These are phyloP conservation scores for Neodidymelliopsis sp. DNA, from an alignment of 2,329 filamentous ascomycete genomes.

Conservation along the genomic window DNA sequence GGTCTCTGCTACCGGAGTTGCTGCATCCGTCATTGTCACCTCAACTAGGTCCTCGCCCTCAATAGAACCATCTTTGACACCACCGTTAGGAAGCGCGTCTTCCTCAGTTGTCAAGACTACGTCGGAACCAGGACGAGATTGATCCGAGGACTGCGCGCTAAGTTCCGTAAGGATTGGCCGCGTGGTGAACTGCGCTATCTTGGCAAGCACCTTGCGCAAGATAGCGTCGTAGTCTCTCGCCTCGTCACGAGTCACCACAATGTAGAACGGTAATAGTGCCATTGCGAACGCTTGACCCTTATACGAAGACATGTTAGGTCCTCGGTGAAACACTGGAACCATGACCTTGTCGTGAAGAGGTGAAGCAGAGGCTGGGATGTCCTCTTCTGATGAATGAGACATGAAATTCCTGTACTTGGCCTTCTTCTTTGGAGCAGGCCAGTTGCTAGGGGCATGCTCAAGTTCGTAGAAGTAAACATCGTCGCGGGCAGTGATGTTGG, in stretches of 20 bases:
- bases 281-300: constrained; percentile 46
- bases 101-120: constrained; percentile 70
- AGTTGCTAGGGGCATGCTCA: constrained; percentile 80
- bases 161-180: constrained; percentile 67
- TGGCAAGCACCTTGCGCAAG: constrained; percentile 79
- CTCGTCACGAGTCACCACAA: constrained; percentile 78
- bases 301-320: constrained; percentile 44
- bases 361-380: constrained; percentile 64
- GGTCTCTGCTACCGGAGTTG: constrained; percentile 36
- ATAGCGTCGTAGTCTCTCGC: constrained; percentile 73
- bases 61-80: constrained; percentile 78
- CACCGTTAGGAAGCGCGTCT: constrained; percentile 70
- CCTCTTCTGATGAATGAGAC: constrained; percentile 53
- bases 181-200: constrained; percentile 78
- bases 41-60: constrained; percentile 92
- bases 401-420: constrained; percentile 56
- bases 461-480: constrained; percentile 79
- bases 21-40: constrained; percentile 78
- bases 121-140: constrained; percentile 67
- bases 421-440: constrained; percentile 64
- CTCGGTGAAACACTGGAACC: constrained; percentile 75
- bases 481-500: constrained; percentile 67
- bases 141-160: constrained; percentile 59
- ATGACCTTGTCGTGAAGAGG: constrained; percentile 70
- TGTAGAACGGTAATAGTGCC: constrained; percentile 67